Conservation (phyloP, 768 basidiomycete species). For the Phylloporus arenicola region DNA sequence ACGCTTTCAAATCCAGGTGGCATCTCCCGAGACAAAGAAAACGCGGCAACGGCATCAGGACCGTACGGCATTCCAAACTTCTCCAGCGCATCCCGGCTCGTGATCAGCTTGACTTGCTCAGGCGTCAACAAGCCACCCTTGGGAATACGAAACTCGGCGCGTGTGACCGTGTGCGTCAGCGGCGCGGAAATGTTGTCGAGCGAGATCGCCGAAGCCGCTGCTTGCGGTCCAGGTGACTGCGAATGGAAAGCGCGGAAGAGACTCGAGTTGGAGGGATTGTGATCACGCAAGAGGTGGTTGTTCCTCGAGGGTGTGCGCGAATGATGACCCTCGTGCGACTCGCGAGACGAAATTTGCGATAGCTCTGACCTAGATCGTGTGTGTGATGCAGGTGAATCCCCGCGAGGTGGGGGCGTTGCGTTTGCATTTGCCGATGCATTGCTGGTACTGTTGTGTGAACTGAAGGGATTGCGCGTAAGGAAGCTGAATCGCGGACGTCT, state of each 20-base stretch:
- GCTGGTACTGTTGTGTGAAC: conserved; percentile 21
- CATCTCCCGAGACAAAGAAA: conserved; percentile 39
- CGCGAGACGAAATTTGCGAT: conserved; percentile 20
- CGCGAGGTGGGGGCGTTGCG: conserved; percentile 11
- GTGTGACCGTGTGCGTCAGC: conserved; percentile 64
- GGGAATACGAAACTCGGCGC: conserved; percentile 65
- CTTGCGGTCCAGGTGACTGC: conserved; percentile 33
- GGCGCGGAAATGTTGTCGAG: conserved; percentile 72
- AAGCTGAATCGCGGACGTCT: conserved; percentile 46
- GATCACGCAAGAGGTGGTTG: conserved; percentile 33
- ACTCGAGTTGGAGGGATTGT: conserved; percentile 33
- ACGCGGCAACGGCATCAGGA: conserved; percentile 58
- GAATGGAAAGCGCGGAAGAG: conserved; percentile 36
- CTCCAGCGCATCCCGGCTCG: conserved; percentile 58
- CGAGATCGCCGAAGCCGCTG: conserved; percentile 65
- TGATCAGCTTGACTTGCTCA: conserved; percentile 61
- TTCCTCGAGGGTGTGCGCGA: conserved; percentile 23
- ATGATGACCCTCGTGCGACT: conserved; percentile 17
- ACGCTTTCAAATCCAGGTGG: conserved; percentile 45
- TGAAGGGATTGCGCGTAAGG: conserved; percentile 36
- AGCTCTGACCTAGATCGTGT: conserved; percentile 17
- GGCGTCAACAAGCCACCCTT: conserved; percentile 40
- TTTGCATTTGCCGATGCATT: conserved; percentile 14
- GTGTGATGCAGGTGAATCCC: conserved; percentile 15
- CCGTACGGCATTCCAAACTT: conserved; percentile 77